Percentiles rank a stretch among this genome's conserved stretches.
Evolutionary conservation across 768 basidiomycete species (phyloP).

Genomic region (Suillus bovinus): DNA sequence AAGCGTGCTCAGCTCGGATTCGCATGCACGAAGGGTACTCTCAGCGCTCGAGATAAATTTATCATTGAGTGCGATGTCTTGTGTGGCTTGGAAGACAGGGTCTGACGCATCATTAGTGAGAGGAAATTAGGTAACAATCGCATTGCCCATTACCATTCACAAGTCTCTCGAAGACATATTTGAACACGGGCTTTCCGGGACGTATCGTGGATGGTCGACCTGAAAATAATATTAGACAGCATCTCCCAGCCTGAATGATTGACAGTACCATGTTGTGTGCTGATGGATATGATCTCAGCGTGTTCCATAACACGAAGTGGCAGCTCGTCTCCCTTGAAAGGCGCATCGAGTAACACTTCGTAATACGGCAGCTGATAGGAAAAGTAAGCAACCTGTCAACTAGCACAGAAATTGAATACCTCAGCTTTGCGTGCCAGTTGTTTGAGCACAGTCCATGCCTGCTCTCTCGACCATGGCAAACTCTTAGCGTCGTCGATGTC

Average conservation of each 20-base stretch:
- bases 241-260: neutral
- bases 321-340: slow-evolving; percentile 89
- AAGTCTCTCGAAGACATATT: slow-evolving; percentile 80
- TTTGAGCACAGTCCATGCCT: slow-evolving; percentile 85
- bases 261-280: slow-evolving; percentile 65
- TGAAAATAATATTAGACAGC: slow-evolving; percentile 23
- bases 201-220: slow-evolving; percentile 83
- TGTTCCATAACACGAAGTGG: slow-evolving; percentile 85
- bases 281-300: slow-evolving; percentile 82
- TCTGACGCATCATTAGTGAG: slow-evolving; percentile 42
- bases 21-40: slow-evolving; percentile 64
- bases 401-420: slow-evolving; percentile 37
- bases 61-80: slow-evolving; percentile 81
- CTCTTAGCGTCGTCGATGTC: slow-evolving; percentile 85
- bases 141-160: slow-evolving; percentile 55
- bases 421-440: slow-evolving; percentile 66
- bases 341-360: slow-evolving; percentile 76
- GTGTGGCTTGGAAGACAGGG: slow-evolving; percentile 72
- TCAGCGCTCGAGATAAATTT: slow-evolving; percentile 62
- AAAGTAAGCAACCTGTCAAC: slow-evolving; percentile 13
- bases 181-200: slow-evolving; percentile 90
- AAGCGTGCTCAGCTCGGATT: slow-evolving; percentile 72
- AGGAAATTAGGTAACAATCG: slow-evolving; percentile 3
- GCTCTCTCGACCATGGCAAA: slow-evolving; percentile 82
- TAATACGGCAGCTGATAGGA: slow-evolving; percentile 71